These are phyloP conservation scores for Phialophora verrucosa DNA, from an alignment of 2,329 filamentous ascomycete genomes.

Conservation along the genomic window DNA sequence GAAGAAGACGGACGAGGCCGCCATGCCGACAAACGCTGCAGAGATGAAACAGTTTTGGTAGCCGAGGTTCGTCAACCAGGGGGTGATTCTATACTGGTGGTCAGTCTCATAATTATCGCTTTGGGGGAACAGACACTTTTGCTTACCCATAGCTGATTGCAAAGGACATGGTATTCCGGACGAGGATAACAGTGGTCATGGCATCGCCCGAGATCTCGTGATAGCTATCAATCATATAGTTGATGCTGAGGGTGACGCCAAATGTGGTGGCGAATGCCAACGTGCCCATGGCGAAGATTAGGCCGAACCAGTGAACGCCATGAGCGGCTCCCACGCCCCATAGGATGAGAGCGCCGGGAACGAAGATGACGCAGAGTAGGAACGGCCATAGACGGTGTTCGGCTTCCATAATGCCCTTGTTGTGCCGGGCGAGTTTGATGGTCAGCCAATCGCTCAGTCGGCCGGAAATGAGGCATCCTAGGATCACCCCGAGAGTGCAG, in stretches of 20 bases:
- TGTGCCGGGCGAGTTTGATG: slow-evolving; percentile 37
- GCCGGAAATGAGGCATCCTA: slow-evolving; percentile 35
- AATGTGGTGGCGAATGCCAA: slow-evolving; percentile 53
- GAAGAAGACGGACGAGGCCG: slow-evolving; percentile 46
- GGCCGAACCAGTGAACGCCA: slow-evolving; percentile 56
- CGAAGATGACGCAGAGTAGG: slow-evolving; percentile 47
- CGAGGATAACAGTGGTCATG: slow-evolving; percentile 57
- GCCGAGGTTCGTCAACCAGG: slow-evolving; percentile 51
- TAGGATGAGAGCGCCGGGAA: slow-evolving; percentile 54
- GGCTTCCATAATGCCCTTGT: slow-evolving; percentile 41
- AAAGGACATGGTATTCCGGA: slow-evolving; percentile 58
- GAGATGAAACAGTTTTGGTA: slow-evolving; percentile 49
- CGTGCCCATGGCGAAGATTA: slow-evolving; percentile 56
- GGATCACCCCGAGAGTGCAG: slow-evolving; percentile 33
- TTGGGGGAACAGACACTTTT: neutral
- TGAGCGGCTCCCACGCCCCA: slow-evolving; percentile 61
- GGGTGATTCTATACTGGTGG: slow-evolving; percentile 58
- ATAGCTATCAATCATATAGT: slow-evolving; percentile 58
- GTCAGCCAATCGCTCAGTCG: slow-evolving; percentile 40
- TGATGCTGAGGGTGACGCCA: slow-evolving; percentile 52
- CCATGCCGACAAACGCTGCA: slow-evolving; percentile 50
- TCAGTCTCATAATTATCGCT: neutral
- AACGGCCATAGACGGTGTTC: slow-evolving; percentile 42
- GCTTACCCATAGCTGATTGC: slow-evolving; percentile 47
- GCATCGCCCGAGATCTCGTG: slow-evolving; percentile 57